phyloP scores from a whole-genome alignment of 2,329 filamentous ascomycete genomes.

The Phialophora verrucosa region DNA sequence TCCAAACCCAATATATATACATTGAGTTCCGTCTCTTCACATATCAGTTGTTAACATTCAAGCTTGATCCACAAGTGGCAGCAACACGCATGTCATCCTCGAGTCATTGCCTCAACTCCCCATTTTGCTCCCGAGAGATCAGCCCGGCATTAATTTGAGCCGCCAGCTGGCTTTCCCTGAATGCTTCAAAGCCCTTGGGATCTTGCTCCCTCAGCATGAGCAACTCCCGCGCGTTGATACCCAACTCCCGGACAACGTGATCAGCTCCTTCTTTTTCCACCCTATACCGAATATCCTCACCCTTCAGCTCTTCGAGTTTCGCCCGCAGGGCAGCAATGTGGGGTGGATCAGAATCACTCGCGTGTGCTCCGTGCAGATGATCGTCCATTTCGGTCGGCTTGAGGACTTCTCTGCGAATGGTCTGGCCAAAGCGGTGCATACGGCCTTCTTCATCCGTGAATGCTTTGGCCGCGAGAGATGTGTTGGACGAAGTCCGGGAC shows the following conservation, averaged over 20 bases:
- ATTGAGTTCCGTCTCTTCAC: neutral
- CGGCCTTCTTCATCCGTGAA: conserved; percentile 72
- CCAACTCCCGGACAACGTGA: conserved; percentile 51
- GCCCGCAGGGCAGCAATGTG: conserved; percentile 54
- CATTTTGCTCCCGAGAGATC: conserved; percentile 3
- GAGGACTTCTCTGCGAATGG: conserved; percentile 68
- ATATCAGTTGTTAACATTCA: neutral
- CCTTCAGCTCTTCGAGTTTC: conserved; percentile 51
- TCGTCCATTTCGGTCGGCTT: conserved; percentile 52
- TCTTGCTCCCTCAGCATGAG: conserved; percentile 51
- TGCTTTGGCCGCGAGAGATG: conserved; percentile 69
- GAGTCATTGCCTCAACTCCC: neutral
- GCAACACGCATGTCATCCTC: neutral
- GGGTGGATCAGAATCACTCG: conserved; percentile 47
- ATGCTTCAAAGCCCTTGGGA: conserved; percentile 51
- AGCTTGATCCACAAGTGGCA: neutral
- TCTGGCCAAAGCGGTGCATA: conserved; percentile 71
- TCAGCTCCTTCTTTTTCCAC: conserved; percentile 49
- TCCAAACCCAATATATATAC: neutral
- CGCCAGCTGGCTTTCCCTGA: conserved; percentile 54
- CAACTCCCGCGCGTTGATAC: conserved; percentile 54
- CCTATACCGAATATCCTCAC: conserved; percentile 49
- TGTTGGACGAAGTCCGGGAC: conserved; percentile 67
- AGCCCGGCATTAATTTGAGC: conserved; percentile 44
- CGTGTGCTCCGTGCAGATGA: conserved; percentile 45